phyloP scores from a whole-genome alignment of 1,284 basidiomycete genomes.

The Calocybe gambosa region DNA sequence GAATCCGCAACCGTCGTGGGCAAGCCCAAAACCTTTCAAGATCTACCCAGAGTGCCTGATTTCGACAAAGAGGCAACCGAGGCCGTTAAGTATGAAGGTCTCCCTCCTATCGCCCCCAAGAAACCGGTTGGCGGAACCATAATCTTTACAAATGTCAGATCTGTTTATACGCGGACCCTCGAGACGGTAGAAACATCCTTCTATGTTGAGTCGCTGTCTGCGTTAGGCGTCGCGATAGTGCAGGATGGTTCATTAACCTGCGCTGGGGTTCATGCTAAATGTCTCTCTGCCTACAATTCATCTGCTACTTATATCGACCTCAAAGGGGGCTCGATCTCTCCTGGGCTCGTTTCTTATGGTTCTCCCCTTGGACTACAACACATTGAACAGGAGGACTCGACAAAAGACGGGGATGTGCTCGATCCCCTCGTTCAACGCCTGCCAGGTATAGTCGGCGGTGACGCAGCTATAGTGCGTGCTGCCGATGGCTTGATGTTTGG shows the following conservation, averaged over 20 bases:
- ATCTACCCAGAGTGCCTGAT: slow-evolving; percentile 49
- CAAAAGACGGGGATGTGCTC: slow-evolving; percentile 56
- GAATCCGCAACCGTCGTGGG: slow-evolving; percentile 30
- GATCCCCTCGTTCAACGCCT: slow-evolving; percentile 43
- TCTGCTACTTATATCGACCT: slow-evolving; percentile 30
- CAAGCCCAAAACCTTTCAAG: slow-evolving; percentile 47
- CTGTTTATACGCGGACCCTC: slow-evolving; percentile 24
- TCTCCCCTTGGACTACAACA: slow-evolving; percentile 55
- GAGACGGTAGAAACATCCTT: slow-evolving; percentile 22
- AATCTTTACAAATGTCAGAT: slow-evolving; percentile 45
- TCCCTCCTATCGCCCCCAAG: slow-evolving; percentile 50
- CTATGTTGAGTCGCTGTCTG: slow-evolving; percentile 14
- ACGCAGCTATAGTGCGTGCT: slow-evolving; percentile 54
- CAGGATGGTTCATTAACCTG: slow-evolving; percentile 39
- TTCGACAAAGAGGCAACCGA: slow-evolving; percentile 55
- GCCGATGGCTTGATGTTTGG: slow-evolving; percentile 72
- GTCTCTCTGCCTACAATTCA: slow-evolving; percentile 16
- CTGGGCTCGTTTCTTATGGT: slow-evolving; percentile 55
- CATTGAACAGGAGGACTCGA: slow-evolving; percentile 56
- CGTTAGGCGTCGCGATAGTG: slow-evolving; percentile 30
- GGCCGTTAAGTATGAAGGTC: slow-evolving; percentile 53
- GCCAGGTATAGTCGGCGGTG: slow-evolving; percentile 45
- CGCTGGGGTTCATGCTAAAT: slow-evolving; percentile 26
- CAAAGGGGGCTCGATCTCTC: slow-evolving; percentile 45
- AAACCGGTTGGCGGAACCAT: slow-evolving; percentile 19